Evolutionary conservation across 1,284 basidiomycete species (phyloP).

Genomic region (Schizopora paradoxa): DNA sequence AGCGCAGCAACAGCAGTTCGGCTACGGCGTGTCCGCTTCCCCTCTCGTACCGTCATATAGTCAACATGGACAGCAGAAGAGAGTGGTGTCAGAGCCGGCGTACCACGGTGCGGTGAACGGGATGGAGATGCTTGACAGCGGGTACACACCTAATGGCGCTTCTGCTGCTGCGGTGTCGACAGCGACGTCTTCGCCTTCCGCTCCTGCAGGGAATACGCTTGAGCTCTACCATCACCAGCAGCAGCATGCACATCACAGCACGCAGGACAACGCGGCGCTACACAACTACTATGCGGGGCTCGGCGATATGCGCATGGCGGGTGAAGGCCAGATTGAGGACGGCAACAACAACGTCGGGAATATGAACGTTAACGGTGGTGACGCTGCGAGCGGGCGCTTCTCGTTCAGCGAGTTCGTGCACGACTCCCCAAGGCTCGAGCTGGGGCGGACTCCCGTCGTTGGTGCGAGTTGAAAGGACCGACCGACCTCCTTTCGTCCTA

Average conservation of each 20-base stretch:
- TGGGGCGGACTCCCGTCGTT: too few relatives aligned
- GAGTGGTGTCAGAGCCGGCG: not conserved
- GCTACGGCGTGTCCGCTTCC: not conserved
- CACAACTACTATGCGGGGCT: constrained; percentile 4
- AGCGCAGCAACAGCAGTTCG: not conserved
- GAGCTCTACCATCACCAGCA: not conserved
- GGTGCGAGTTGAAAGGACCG: too few relatives aligned
- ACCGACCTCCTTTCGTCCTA: too few relatives aligned
- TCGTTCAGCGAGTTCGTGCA: constrained; percentile 15
- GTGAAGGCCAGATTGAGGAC: not conserved
- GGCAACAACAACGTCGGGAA: too few relatives aligned
- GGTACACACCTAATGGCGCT: not conserved
- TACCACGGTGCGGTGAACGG: not conserved
- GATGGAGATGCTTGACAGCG: not conserved
- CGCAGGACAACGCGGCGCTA: constrained; percentile 3
- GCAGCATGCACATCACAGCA: constrained; percentile 1
- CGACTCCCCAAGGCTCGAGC: too few relatives aligned
- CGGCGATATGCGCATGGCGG: constrained; percentile 3
- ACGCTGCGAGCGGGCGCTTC: constrained; percentile 7
- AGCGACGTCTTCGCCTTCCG: constrained; percentile 3
- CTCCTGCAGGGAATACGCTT: not conserved
- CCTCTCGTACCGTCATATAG: not conserved
- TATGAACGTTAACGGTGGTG: too few relatives aligned
- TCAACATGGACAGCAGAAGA: not conserved
- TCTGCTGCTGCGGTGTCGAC: constrained; percentile 1